Evolutionary conservation across 768 basidiomycete species (phyloP).

Genomic region (Hygrophoropsis aurantiaca): DNA sequence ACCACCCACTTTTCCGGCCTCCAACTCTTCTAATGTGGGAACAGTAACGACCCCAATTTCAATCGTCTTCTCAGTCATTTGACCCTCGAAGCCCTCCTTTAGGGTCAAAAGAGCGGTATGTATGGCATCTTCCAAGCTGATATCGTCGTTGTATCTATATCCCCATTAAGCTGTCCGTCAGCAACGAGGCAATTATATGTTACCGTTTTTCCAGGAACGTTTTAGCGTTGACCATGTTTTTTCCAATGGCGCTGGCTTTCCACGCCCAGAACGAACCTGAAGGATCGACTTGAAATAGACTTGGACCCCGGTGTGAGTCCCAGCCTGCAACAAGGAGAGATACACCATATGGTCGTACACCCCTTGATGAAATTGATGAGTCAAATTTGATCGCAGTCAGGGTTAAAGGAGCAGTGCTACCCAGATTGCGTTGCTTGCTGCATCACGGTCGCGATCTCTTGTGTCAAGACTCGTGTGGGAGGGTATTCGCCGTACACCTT

Average conservation of each 20-base stretch:
- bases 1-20: conserved; percentile 66
- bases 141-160: conserved; percentile 96
- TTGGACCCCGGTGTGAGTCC: conserved; percentile 92
- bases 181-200: conserved; percentile 31
- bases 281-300: conserved; percentile 98
- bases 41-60: conserved; percentile 97
- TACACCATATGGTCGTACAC: conserved; percentile 98
- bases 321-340: conserved; percentile 96
- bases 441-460: conserved; percentile 98
- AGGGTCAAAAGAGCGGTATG: conserved; percentile 97
- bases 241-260: conserved; percentile 99
- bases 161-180: conserved; percentile 8
- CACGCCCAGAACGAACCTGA: conserved; percentile 99
- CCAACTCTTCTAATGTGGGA: conserved; percentile 60
- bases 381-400: conserved; percentile 5
- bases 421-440: conserved; percentile 99
- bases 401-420: conserved; percentile 46
- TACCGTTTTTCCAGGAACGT: conserved; percentile 99
- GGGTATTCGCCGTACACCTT: conserved; percentile 99
- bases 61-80: conserved; percentile 99
- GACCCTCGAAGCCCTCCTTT: conserved; percentile 99
- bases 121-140: conserved; percentile 97
- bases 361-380: conserved; percentile 55
- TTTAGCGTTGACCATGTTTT: conserved; percentile 99
- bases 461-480: conserved; percentile 91